These are phyloP conservation scores for Artemisia princeps DNA, from an alignment of 140 eudicot genomes.

Conservation along the genomic window DNA sequence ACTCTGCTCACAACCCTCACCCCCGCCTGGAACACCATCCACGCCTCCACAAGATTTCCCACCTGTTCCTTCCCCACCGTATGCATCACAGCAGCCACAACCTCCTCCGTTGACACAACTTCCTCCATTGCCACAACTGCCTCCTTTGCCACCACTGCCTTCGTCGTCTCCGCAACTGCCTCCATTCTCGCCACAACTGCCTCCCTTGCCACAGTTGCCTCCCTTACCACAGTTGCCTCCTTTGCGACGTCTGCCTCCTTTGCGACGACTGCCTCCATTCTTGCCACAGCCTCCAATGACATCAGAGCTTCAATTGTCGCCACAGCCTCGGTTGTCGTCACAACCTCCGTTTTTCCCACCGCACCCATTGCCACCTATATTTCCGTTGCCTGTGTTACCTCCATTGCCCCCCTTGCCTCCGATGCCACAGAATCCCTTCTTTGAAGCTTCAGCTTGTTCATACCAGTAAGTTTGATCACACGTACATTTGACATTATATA, in stretches of 20 bases:
- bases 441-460: slow-evolving; percentile 70
- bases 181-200: slow-evolving; percentile 10
- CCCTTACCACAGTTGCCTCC: slow-evolving; percentile 12
- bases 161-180: slow-evolving; percentile 12
- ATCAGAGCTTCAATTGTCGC: too few species aligned
- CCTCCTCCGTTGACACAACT: background rate
- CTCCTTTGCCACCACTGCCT: slow-evolving; percentile 7
- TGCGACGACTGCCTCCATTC: slow-evolving; percentile 35
- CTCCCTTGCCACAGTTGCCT: slow-evolving; percentile 18
- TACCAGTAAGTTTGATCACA: slow-evolving; percentile 45
- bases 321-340: background rate
- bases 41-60: background rate
- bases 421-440: slow-evolving; percentile 41
- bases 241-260: slow-evolving; percentile 24
- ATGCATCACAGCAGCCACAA: background rate
- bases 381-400: slow-evolving; percentile 21
- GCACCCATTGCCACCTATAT: slow-evolving; percentile 11
- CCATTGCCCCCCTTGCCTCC: slow-evolving; percentile 31
- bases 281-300: background rate
- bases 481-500: background rate
- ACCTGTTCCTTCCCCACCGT: slow-evolving; percentile 5
- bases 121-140: slow-evolving; percentile 25
- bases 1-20: slow-evolving; percentile 37
- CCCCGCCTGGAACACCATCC: background rate
- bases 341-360: slow-evolving; percentile 15